phyloP scores from a whole-genome alignment of 768 basidiomycete genomes.

The Xerocomellus dryophilus region DNA sequence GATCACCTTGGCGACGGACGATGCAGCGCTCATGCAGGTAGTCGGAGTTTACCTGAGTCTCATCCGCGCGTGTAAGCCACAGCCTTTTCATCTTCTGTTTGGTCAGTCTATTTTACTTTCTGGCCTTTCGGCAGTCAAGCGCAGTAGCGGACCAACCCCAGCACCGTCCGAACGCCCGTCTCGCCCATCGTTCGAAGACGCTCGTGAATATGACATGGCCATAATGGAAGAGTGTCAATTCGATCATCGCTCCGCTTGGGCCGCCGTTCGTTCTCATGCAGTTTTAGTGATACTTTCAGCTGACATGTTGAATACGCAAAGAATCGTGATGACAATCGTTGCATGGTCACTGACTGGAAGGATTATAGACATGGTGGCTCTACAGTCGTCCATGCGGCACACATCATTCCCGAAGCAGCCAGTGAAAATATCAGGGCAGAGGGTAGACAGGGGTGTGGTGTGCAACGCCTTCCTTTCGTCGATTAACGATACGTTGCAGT shows the following conservation, averaged over 20 bases:
- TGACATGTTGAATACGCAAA: neutral
- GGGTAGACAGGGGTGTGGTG: neutral
- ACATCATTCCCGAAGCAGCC: neutral
- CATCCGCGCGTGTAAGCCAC: neutral
- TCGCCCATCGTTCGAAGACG: neutral
- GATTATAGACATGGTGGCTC: neutral
- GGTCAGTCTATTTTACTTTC: neutral
- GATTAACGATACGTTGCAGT: neutral
- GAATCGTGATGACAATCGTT: neutral
- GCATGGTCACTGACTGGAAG: neutral
- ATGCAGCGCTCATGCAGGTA: neutral
- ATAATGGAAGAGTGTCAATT: neutral
- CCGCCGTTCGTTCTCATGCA: neutral
- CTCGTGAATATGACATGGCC: neutral
- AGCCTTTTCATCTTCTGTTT: neutral
- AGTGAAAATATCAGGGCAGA: neutral
- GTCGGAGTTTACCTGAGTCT: neutral
- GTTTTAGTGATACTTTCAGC: neutral
- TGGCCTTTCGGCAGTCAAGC: neutral
- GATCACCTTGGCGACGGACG: neutral
- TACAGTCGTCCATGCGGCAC: neutral
- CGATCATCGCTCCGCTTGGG: neutral
- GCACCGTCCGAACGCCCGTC: neutral
- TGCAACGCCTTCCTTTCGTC: neutral
- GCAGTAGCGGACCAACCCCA: neutral